These are phyloP conservation scores for Suillus brevipes DNA, from an alignment of 768 basidiomycete species.

Conservation along the genomic window DNA sequence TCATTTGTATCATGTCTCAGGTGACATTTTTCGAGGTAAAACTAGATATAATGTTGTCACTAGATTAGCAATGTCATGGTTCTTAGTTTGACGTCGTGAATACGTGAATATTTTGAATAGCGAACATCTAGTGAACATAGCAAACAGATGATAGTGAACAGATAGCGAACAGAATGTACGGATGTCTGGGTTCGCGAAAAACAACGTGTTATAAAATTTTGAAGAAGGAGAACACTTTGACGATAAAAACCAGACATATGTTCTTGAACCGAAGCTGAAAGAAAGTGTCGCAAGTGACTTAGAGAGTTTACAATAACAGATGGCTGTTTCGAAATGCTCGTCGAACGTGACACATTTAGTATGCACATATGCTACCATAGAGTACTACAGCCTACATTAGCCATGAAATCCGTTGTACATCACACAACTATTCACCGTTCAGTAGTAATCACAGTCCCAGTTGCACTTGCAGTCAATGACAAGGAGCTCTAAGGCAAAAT, in stretches of 20 bases:
- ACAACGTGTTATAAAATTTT: not conserved
- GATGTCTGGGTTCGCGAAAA: not conserved
- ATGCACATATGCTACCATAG: too few species aligned
- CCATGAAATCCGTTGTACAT: too few species aligned
- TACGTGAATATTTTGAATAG: not conserved
- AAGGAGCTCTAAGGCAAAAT: too few species aligned
- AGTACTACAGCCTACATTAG: too few species aligned
- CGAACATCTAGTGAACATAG: not conserved
- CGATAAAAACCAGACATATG: not conserved
- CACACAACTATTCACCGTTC: too few species aligned
- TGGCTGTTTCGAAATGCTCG: too few species aligned
- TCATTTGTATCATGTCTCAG: not conserved
- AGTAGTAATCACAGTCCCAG: too few species aligned
- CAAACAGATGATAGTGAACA: too few species aligned
- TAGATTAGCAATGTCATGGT: not conserved
- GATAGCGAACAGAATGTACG: not conserved
- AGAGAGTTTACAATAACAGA: not conserved
- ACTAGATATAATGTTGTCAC: not conserved
- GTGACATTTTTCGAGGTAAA: not conserved
- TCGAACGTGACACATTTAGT: too few species aligned
- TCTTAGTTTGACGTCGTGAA: too few species aligned
- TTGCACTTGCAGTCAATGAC: too few species aligned
- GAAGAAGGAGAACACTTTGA: not conserved
- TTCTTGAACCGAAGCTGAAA: not conserved
- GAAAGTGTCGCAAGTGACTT: not conserved